A percentile compares a stretch with the other conserved stretches of the same genome.
Evolutionary conservation across 1,139 yeast genomes (phyloP).

Genomic region (Zygotorulaspora mrakii): DNA sequence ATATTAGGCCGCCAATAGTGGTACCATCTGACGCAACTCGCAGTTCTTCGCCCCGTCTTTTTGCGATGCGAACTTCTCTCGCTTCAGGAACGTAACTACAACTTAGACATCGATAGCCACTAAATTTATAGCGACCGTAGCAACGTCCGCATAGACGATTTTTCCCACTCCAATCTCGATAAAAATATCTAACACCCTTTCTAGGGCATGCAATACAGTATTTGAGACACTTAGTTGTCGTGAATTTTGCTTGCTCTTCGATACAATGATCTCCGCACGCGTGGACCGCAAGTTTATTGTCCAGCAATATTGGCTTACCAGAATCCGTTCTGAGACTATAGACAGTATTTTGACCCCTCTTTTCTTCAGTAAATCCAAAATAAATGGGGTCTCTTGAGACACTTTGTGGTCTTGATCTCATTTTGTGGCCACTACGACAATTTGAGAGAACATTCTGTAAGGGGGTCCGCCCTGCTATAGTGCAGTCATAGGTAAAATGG

Average conservation of each 20-base stretch:
- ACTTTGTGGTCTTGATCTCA: slow-evolving; percentile 14
- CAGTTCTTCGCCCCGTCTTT: slow-evolving; percentile 17
- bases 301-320: slow-evolving; percentile 20
- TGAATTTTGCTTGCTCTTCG: slow-evolving; percentile 19
- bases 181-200: slow-evolving; percentile 26
- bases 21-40: slow-evolving; percentile 19
- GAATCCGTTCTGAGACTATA: slow-evolving; percentile 20
- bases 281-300: slow-evolving; percentile 23
- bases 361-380: slow-evolving; percentile 23
- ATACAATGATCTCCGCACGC: slow-evolving; percentile 21
- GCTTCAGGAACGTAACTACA: slow-evolving; percentile 31
- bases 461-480: slow-evolving; percentile 23
- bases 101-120: slow-evolving; percentile 26
- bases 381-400: slow-evolving; percentile 23
- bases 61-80: slow-evolving; percentile 23
- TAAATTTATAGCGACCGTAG: slow-evolving; percentile 26
- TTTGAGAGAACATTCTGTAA: slow-evolving; percentile 27
- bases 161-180: slow-evolving; percentile 30
- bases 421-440: slow-evolving; percentile 28
- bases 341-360: slow-evolving; percentile 20
- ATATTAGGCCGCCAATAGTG: slow-evolving; percentile 19
- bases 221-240: slow-evolving; percentile 19
- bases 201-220: slow-evolving; percentile 28
- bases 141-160: slow-evolving; percentile 28
- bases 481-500: slow-evolving; percentile 28